Evolutionary conservation across 768 basidiomycete genomes (phyloP), one percentile per base, ranked within the genome.

Genomic region (Pleurotus eryngii): DNA sequence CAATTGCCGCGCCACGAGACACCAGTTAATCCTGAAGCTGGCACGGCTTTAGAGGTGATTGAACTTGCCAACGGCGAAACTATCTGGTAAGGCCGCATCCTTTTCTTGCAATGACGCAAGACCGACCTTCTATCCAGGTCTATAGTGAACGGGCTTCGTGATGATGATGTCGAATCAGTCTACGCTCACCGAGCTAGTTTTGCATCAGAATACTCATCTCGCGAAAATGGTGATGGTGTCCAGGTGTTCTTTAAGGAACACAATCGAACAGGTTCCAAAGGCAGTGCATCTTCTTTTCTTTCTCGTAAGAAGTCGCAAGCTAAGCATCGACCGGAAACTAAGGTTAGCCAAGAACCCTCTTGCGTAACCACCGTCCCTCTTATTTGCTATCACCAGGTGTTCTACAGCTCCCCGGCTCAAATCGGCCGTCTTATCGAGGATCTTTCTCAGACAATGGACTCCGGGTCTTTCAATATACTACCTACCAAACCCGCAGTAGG

Each of bases 11-110:
- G 38, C 38, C 51, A 54, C 22, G 70, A 71, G 51, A 42, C 58
- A 5, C 59, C 63, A 51, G 47, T 68, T 49, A 67, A 70, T 59
- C 63, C 81, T 49, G 83, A 81, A 55, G 63, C 77, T 40, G 79
- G 81, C 11, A 81, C 86, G 48, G 90, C 86, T 3, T 73, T 93
- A 27, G 89, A 94, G 70, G 80, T 93, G 45, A 78, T 93, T 55
- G 88, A 93, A 66, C 73, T 92, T 64, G 88, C 89, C n/a, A 92
- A 92, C 66, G 92, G 92, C 20, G 86, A 92, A 67, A 90, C 89
- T 6, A 85, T 94, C 59, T 94, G 92, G 92, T 90, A 22, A 46
- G 46, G 60, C 37, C 49, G 38, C 39, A 18, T 56, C 35, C 46
- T 57, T 37, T 47, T 58, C 4, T 35, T 30, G 49, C 51, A 18